Conservation (phyloP, 2,329 filamentous ascomycete genomes). For the Aspergillus viridinutans region DNA sequence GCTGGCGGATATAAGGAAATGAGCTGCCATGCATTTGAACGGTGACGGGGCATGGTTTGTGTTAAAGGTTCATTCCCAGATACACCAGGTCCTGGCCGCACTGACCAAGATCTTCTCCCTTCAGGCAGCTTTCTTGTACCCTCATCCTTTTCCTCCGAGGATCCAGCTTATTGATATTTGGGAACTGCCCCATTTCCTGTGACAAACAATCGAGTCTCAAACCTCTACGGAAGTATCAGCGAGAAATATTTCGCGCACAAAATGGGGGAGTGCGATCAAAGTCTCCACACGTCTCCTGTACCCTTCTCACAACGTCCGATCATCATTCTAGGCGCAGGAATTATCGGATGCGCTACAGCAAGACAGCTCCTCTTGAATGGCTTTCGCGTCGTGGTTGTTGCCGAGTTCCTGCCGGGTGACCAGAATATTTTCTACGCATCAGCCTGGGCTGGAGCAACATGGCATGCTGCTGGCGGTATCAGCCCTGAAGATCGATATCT, state of each 20-base stretch:
- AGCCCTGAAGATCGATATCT: conserved; percentile 31
- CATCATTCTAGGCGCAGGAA: conserved; percentile 36
- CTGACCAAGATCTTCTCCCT: neutral
- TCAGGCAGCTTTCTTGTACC: neutral
- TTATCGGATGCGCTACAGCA: conserved; percentile 38
- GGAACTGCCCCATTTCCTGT: neutral
- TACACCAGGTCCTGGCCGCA: neutral
- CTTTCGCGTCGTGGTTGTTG: conserved; percentile 33
- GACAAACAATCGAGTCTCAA: neutral
- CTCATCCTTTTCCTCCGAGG: neutral
- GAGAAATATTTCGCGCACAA: neutral
- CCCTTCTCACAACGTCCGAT: conserved; percentile 34
- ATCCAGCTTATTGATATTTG: neutral
- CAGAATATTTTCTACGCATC: conserved; percentile 35
- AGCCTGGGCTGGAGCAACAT: conserved; percentile 38
- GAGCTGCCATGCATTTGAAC: neutral
- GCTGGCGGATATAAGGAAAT: neutral
- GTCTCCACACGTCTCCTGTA: conserved; percentile 17
- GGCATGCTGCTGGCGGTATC: conserved; percentile 37
- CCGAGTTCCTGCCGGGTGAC: conserved; percentile 36
- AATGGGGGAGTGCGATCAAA: conserved; percentile 18
- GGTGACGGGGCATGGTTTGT: neutral
- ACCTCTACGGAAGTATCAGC: neutral
- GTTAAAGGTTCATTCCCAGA: neutral
- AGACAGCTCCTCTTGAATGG: conserved; percentile 32